Conservation (phyloP, 1,284 basidiomycete species). For the Ustilago loliicola region DNA sequence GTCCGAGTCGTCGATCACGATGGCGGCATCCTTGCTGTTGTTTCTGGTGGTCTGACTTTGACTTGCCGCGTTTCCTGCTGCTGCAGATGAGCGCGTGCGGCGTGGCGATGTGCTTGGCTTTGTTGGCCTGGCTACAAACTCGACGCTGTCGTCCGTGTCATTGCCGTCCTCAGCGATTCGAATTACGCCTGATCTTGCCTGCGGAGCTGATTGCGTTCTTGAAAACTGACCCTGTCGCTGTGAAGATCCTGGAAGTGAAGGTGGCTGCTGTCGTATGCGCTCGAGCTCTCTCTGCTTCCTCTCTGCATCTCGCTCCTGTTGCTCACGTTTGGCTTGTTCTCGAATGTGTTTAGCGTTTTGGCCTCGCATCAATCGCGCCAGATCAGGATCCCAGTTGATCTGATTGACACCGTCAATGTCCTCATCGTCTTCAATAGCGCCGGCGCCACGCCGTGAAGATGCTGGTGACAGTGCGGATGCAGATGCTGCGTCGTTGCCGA, state of each 20-base stretch:
- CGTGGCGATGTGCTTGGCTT: constrained; percentile 7
- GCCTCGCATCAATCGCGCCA: constrained; percentile 53
- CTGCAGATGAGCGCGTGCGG: constrained; percentile 12
- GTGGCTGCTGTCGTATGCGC: constrained; percentile 18
- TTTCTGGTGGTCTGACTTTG: neutral
- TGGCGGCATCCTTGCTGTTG: neutral
- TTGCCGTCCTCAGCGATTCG: constrained; percentile 8
- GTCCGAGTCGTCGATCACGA: constrained; percentile 28
- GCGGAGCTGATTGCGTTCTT: constrained; percentile 24
- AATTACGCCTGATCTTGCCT: neutral
- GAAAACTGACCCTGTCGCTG: constrained; percentile 8
- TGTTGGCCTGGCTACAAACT: constrained; percentile 17
- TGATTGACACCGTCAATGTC: constrained; percentile 8
- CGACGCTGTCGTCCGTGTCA: constrained; percentile 38
- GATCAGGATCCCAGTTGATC: constrained; percentile 55
- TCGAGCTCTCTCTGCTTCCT: constrained; percentile 29
- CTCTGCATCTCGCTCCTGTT: constrained; percentile 27
- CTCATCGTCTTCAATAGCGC: neutral
- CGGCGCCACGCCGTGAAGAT: neutral
- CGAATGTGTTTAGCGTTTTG: constrained; percentile 51
- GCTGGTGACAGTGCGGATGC: neutral
- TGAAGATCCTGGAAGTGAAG: constrained; percentile 9
- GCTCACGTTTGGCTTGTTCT: constrained; percentile 45
- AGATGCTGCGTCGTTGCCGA: constrained; percentile 8
- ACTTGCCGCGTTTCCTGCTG: constrained; percentile 8